These are phyloP conservation scores for Acacia pycnantha DNA, from an alignment of 331 rosid genomes.

Conservation along the genomic window DNA sequence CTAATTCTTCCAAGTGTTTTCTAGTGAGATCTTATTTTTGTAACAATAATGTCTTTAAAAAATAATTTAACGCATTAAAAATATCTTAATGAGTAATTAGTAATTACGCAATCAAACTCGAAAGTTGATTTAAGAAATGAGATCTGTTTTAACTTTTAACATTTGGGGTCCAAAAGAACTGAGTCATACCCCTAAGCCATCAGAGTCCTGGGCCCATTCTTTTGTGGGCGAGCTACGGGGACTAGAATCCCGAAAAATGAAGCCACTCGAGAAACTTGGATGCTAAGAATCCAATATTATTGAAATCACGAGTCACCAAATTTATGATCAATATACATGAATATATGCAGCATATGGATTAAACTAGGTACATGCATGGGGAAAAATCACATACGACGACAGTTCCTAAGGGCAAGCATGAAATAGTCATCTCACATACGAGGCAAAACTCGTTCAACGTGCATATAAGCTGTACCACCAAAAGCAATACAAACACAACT, in stretches of 20 bases:
- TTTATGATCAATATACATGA: conserved; percentile 49
- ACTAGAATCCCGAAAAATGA: background rate
- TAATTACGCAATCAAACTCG: background rate
- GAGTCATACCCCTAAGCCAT: background rate
- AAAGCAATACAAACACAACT: conserved; percentile 25
- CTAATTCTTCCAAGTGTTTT: background rate
- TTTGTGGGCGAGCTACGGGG: background rate
- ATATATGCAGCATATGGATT: conserved; percentile 46
- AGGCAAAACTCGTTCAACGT: conserved; percentile 34
- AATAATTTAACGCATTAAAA: no score
- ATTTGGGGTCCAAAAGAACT: background rate
- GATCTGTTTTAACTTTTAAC: background rate
- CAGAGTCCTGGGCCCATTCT: background rate
- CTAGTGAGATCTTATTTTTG: background rate
- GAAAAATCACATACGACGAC: conserved; percentile 38
- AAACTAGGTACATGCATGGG: conserved; percentile 39
- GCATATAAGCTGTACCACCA: conserved; percentile 44
- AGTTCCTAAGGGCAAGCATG: conserved; percentile 45
- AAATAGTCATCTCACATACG: conserved; percentile 35
- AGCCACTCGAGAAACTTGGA: background rate
- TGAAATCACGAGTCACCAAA: conserved; percentile 31
- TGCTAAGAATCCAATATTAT: conserved; percentile 29
- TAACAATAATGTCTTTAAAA: background rate
- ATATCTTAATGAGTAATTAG: no score
- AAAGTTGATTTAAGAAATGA: no score